Evolutionary conservation across 805 yeast species (phyloP).

Genomic region (Pichia phayaonensis): DNA sequence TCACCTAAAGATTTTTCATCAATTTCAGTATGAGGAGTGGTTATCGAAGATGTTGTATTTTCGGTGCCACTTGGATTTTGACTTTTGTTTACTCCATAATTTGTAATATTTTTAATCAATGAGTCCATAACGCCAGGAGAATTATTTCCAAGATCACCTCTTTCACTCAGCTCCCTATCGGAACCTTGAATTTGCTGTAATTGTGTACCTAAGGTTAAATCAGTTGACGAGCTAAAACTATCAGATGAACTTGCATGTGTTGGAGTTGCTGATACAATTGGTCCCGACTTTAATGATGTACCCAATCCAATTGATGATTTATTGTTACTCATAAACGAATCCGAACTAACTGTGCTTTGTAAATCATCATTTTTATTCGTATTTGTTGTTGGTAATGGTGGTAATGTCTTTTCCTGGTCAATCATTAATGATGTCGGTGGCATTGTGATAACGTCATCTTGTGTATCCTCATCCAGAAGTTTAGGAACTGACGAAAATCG

Average conservation of each 20-base stretch:
- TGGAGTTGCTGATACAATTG: slow-evolving; percentile 17
- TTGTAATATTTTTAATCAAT: slow-evolving; percentile 2
- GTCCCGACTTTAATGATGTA: slow-evolving; percentile 13
- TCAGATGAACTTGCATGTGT: slow-evolving; percentile 4
- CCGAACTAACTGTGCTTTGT: background rate
- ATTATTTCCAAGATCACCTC: background rate
- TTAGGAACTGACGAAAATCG: slow-evolving; percentile 13
- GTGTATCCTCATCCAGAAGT: slow-evolving; percentile 21
- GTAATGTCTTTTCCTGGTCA: slow-evolving; percentile 4
- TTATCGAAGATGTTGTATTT: background rate
- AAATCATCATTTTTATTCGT: background rate
- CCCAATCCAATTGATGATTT: background rate
- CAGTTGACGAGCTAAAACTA: background rate
- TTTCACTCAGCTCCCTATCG: background rate
- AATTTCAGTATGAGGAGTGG: background rate
- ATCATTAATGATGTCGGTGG: slow-evolving; percentile 7
- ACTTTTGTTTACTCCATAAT: background rate
- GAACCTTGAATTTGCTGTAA: background rate
- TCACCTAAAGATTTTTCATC: background rate
- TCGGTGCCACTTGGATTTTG: background rate
- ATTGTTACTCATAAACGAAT: background rate
- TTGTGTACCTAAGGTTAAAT: background rate
- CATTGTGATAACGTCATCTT: slow-evolving; percentile 16
- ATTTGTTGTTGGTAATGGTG: slow-evolving; percentile 5
- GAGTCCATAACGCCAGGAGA: background rate